Percentiles rank a stretch among this genome's conserved stretches.
Evolutionary conservation across 139 green algal species (phyloP).

Genomic region (Tetraselmis striata): DNA sequence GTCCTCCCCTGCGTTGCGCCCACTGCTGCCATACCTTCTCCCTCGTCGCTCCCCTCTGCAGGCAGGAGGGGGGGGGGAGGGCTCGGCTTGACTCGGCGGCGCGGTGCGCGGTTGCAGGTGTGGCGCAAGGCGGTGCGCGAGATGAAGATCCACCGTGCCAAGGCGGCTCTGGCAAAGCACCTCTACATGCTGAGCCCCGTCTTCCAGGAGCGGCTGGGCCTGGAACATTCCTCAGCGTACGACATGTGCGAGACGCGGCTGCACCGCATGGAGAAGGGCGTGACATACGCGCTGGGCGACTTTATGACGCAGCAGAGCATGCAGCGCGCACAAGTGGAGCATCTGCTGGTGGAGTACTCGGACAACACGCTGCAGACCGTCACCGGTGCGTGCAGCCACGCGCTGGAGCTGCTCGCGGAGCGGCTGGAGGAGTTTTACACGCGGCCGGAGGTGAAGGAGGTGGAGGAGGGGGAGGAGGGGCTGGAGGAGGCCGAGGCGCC

Average conservation of each 20-base stretch:
- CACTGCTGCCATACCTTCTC: no score
- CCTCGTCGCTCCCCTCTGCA: no score
- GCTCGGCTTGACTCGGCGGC: no score
- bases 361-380: slow-evolving; percentile 36
- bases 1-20: no score
- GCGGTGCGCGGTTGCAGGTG: slow-evolving; percentile 19
- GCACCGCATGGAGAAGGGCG: not conserved
- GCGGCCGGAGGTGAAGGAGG: not conserved
- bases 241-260: not conserved
- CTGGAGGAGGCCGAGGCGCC: not conserved
- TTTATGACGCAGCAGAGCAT: slow-evolving; percentile 43
- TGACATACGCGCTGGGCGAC: slow-evolving; percentile 40
- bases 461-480: not conserved
- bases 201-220: slow-evolving; percentile 53
- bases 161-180: slow-evolving; percentile 44
- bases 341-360: slow-evolving; percentile 40
- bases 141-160: slow-evolving; percentile 52
- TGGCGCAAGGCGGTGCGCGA: slow-evolving; percentile 54
- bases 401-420: slow-evolving; percentile 52
- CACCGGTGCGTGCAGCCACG: slow-evolving; percentile 43
- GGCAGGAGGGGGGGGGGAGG: no score
- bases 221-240: slow-evolving; percentile 13
- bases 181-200: slow-evolving; percentile 65
- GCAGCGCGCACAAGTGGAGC: slow-evolving; percentile 19
- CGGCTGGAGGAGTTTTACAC: slow-evolving; percentile 34